Evolutionary conservation across 208 protist species (phyloP).

Genomic region (Porcisia hertigi): DNA sequence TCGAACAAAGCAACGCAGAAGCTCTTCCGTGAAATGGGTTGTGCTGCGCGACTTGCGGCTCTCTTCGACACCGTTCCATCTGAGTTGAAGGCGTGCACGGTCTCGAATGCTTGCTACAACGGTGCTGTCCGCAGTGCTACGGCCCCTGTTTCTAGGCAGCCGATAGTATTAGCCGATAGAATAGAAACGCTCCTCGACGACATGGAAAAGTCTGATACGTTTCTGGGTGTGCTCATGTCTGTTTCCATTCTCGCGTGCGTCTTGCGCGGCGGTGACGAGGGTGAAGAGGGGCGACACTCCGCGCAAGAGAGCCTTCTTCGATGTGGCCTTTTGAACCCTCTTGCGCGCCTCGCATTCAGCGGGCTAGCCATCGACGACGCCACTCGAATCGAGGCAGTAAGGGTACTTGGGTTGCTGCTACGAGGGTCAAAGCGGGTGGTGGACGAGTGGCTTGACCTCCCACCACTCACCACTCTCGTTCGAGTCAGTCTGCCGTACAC

Average conservation of each 20-base stretch:
- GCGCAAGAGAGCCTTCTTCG: conserved; percentile 42
- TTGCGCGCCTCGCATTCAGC: conserved; percentile 62
- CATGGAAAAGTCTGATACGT: conserved; percentile 1
- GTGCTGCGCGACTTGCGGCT: conserved; percentile 45
- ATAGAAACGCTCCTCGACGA: conserved; percentile 24
- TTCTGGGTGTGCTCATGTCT: conserved; percentile 40
- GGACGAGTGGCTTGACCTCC: conserved; percentile 45
- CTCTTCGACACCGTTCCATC: conserved; percentile 53
- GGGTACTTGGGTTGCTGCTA: conserved; percentile 56
- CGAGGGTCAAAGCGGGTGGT: conserved; percentile 33
- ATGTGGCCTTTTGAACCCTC: conserved; percentile 51
- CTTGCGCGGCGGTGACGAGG: conserved; percentile 43
- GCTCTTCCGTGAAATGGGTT: conserved; percentile 83
- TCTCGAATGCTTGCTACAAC: background rate
- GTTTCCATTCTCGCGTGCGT: conserved; percentile 63
- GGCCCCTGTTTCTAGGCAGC: background rate
- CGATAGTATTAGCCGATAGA: conserved; percentile 12
- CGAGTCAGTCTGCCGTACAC: conserved; percentile 18
- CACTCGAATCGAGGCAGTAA: conserved; percentile 72
- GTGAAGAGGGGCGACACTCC: conserved; percentile 22
- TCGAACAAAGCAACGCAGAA: conserved; percentile 86
- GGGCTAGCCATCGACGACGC: conserved; percentile 70
- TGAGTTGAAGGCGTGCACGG: conserved; percentile 26
- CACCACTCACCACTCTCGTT: conserved; percentile 24
- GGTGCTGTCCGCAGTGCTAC: background rate